Percentiles rank a stretch among this genome's conserved stretches.
Evolutionary conservation across 768 basidiomycete species (phyloP).

Genomic region (Tulasnella sp.): DNA sequence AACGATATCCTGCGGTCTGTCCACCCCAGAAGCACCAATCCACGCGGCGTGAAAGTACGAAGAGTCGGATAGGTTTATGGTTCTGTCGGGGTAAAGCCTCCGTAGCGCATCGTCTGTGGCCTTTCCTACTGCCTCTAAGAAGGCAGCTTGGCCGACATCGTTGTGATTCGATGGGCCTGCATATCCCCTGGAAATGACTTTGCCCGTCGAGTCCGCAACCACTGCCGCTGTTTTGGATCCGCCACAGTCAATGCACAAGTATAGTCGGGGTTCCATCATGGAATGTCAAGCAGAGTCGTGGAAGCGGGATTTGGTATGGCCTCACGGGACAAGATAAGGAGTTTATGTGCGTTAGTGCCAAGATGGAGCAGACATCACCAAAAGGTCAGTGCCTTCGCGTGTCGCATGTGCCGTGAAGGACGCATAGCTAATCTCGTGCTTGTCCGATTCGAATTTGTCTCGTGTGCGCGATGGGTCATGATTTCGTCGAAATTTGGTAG

Average conservation of each 20-base stretch:
- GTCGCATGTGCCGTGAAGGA: no score
- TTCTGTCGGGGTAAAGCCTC: neutral
- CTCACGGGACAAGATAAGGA: neutral
- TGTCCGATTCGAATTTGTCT: no score
- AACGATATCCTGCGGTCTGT: constrained; percentile 51
- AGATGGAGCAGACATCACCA: no score
- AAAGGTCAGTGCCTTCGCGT: no score
- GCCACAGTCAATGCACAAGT: constrained; percentile 77
- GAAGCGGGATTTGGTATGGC: neutral
- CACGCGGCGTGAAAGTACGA: constrained; percentile 49
- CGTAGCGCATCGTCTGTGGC: constrained; percentile 42
- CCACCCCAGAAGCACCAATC: constrained; percentile 76
- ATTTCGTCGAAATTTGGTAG: no score
- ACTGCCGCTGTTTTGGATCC: constrained; percentile 79
- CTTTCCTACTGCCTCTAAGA: constrained; percentile 39
- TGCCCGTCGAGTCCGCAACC: constrained; percentile 45
- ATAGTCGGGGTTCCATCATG: constrained; percentile 27
- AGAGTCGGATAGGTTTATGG: neutral
- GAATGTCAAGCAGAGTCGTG: neutral
- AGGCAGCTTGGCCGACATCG: constrained; percentile 54
- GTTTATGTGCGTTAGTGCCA: neutral
- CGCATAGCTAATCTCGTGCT: no score
- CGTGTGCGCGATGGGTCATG: no score
- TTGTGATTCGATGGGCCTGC: constrained; percentile 80
- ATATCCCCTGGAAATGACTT: constrained; percentile 50